Evolutionary conservation across 2,329 filamentous ascomycete genomes (phyloP).

Genomic region (Sarocladiaceae sp.): DNA sequence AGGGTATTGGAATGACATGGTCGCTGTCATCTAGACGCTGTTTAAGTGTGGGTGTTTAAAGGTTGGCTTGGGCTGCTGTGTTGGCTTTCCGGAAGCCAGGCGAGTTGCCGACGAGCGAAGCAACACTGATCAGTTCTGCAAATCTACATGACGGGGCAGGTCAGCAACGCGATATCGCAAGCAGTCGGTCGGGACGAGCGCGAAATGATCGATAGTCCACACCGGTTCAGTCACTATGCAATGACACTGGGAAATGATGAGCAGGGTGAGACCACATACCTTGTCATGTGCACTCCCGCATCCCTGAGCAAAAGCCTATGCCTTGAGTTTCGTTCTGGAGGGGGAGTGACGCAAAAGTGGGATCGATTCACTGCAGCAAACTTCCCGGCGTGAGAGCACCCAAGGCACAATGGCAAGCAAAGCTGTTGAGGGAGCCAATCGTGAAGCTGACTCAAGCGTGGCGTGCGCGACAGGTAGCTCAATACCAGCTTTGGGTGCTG

Average conservation of each 20-base stretch:
- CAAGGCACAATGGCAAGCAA: neutral
- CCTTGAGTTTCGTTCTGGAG: neutral
- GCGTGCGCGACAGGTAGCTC: neutral
- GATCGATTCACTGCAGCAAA: neutral
- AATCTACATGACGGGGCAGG: too few species aligned
- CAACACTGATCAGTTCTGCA: too few species aligned
- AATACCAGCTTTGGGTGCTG: neutral
- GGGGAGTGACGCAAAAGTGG: slow-evolving; percentile 5
- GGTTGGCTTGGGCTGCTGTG: too few species aligned
- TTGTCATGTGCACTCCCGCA: slow-evolving; percentile 6
- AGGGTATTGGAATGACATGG: slow-evolving; percentile 10
- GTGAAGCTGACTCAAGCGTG: neutral
- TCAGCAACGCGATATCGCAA: too few species aligned
- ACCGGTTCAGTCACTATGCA: too few species aligned
- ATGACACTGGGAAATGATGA: neutral
- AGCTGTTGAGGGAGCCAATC: neutral
- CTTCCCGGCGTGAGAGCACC: neutral
- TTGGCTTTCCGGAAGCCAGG: too few species aligned
- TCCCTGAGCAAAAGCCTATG: neutral
- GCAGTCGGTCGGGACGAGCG: neutral
- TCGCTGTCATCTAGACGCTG: neutral
- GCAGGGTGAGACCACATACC: neutral
- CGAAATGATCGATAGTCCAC: too few species aligned
- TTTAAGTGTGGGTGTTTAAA: neutral
- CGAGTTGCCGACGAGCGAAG: too few species aligned